Evolutionary conservation across 2,329 filamentous ascomycete genomes (phyloP).

Genomic region (Penicillium capsulatum): DNA sequence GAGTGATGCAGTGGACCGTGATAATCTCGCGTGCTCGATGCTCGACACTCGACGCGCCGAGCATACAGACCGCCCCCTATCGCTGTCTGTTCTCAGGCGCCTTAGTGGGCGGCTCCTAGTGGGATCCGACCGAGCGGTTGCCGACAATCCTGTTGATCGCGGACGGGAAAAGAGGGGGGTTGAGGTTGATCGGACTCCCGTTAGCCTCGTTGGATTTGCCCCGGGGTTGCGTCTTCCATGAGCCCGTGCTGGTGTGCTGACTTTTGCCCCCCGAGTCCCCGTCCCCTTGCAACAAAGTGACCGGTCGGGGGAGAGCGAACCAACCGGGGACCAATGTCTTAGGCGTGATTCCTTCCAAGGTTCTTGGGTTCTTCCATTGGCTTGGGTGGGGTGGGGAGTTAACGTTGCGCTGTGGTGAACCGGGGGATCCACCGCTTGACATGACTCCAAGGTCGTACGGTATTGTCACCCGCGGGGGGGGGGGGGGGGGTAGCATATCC

Average conservation of each 20-base stretch:
- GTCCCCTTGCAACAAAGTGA: too few relatives aligned
- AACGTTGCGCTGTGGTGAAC: conserved; percentile 18
- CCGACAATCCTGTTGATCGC: conserved; percentile 24
- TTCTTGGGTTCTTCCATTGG: conserved; percentile 27
- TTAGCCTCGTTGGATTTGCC: too few relatives aligned
- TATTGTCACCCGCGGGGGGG: too few relatives aligned
- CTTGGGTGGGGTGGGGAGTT: conserved; percentile 18
- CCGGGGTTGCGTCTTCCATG: neutral
- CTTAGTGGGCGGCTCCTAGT: conserved; percentile 4
- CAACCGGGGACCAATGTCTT: conserved; percentile 10
- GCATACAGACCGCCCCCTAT: conserved; percentile 12
- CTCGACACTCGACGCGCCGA: neutral
- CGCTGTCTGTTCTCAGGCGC: conserved; percentile 2
- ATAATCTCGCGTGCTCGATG: conserved; percentile 13
- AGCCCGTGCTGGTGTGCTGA: too few relatives aligned
- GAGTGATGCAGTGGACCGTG: neutral
- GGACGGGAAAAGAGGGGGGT: conserved; percentile 11
- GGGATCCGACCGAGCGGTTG: conserved; percentile 12
- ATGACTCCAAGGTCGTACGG: too few relatives aligned
- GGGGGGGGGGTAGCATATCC: too few relatives aligned
- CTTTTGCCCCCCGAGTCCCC: too few relatives aligned
- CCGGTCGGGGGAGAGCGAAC: too few relatives aligned
- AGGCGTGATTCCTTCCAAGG: conserved; percentile 18
- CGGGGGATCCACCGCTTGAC: conserved; percentile 16
- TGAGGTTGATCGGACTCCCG: neutral